Conservation (phyloP, 2,329 filamentous ascomycete genomes). For the Exophiala mesophila region DNA sequence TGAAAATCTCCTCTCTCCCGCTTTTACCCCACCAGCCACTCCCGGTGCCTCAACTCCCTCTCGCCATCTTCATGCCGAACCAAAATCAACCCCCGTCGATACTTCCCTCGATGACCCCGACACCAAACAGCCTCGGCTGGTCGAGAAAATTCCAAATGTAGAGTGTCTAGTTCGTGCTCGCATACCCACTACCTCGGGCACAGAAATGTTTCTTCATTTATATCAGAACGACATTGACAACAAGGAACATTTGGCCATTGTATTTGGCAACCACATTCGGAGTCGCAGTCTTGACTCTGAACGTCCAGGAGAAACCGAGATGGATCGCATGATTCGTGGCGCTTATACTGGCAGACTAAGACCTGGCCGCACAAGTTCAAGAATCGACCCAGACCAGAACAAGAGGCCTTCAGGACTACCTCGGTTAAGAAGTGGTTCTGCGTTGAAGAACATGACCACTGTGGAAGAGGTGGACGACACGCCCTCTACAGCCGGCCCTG, state of each 20-base stretch:
- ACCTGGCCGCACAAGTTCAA: slow-evolving; percentile 75
- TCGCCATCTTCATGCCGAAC: slow-evolving; percentile 33
- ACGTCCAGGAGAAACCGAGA: slow-evolving; percentile 44
- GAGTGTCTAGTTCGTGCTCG: slow-evolving; percentile 89
- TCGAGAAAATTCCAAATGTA: slow-evolving; percentile 75
- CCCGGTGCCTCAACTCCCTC: slow-evolving; percentile 30
- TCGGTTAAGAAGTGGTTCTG: slow-evolving; percentile 17
- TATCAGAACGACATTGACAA: slow-evolving; percentile 90
- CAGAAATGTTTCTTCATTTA: slow-evolving; percentile 94
- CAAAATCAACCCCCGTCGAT: slow-evolving; percentile 42
- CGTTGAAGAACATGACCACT: slow-evolving; percentile 28
- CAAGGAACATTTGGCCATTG: slow-evolving; percentile 95
- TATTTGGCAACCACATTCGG: slow-evolving; percentile 84
- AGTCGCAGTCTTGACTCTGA: slow-evolving; percentile 54
- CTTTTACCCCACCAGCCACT: slow-evolving; percentile 44
- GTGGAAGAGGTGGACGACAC: slow-evolving; percentile 17
- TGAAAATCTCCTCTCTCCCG: slow-evolving; percentile 51
- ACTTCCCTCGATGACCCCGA: slow-evolving; percentile 28
- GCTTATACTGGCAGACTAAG: slow-evolving; percentile 86
- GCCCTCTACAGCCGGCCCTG: neutral
- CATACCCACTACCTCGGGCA: slow-evolving; percentile 85
- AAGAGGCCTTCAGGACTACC: slow-evolving; percentile 5
- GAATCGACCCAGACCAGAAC: slow-evolving; percentile 44
- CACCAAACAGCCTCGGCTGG: slow-evolving; percentile 63
- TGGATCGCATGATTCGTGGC: slow-evolving; percentile 79